A percentile compares a stretch with the other conserved stretches of the same genome.
Evolutionary conservation across 1,284 basidiomycete genomes (phyloP).

Genomic region (Grifola frondosa): DNA sequence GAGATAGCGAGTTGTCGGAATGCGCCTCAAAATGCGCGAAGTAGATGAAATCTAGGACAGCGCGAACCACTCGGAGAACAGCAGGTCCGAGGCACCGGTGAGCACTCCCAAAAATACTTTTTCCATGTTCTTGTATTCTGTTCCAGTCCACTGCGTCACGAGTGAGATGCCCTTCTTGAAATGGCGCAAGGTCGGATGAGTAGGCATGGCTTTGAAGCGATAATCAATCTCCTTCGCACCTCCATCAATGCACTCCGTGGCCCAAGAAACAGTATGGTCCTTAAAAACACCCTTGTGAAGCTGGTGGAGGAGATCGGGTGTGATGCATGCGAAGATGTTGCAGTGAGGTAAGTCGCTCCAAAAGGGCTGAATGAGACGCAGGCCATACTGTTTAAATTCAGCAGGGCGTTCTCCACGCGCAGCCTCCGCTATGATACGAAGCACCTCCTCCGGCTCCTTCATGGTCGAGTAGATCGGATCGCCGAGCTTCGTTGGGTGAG

Average conservation of each 20-base stretch:
- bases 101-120: constrained; percentile 22
- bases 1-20: constrained; percentile 12
- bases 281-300: constrained; percentile 32
- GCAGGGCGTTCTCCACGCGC: constrained; percentile 32
- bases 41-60: constrained; percentile 33
- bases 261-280: constrained; percentile 27
- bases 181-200: constrained; percentile 17
- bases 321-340: constrained; percentile 23
- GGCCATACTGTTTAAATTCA: neutral
- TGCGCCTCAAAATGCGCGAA: constrained; percentile 22
- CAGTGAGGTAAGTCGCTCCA: constrained; percentile 13
- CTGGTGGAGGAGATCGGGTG: constrained; percentile 26
- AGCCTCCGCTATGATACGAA: too few species aligned
- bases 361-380: neutral
- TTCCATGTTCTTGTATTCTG: constrained; percentile 24
- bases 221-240: constrained; percentile 22
- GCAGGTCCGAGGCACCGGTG: constrained; percentile 10
- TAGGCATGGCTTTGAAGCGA: constrained; percentile 17
- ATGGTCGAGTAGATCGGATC: constrained; percentile 3
- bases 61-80: constrained; percentile 14
- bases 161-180: constrained; percentile 24
- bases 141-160: constrained; percentile 25
- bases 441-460: too few species aligned
- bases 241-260: constrained; percentile 1
- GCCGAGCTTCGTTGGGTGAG: neutral